Base-by-base conservation (phyloP, 2,329 filamentous ascomycete genomes). In the Alternaria brassicae region DNA sequence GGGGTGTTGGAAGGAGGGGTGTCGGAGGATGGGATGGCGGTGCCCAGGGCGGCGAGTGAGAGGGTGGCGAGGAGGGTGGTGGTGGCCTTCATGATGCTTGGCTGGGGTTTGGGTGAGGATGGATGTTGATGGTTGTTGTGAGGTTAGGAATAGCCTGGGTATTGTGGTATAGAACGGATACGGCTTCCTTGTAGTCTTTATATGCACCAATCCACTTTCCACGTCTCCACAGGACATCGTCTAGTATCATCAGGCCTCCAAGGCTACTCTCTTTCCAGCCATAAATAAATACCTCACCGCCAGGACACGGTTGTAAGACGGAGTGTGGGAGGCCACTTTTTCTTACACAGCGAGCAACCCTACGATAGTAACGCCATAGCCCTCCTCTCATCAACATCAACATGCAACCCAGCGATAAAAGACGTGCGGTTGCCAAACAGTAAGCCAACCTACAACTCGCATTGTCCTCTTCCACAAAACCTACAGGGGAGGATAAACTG, bases 41-140 rank as follows among this genome's bases (percentile, higher is more conserved):
- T 39, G 36, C 21, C 56, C 6, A 49, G 23, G 21, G 49, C 42
- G 12, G 48, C 36, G 12, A 61, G 41, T 21, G 58, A 36, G 21
- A 57, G 36, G 23, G n/a, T 32, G 15, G 56, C 27, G 30, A 56
- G 32, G 52, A 47, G 32, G 52, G 34, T n/a, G 6, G 7, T 10
- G 8, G 42, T 6, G 6, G 6, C 0, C 12, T 21, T 47, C 42
- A 47, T 45, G n/a, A 17, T 32, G 42, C 6, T 5, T 13, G 12
- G 27, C 12, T 45, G 1, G 42, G 17, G 3, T 7, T 23, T 7
- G 13, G 3, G 10, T 3, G 21, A 10, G 21, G 39, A 41, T 25
- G 39, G 39, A 8, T 7, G 13, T 21, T 17, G 15, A 8, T 13
- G n/a, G 6, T 30, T 12, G 6, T 37, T 7, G 19, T 9, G n/a